Percentiles rank a stretch among this genome's conserved stretches.
These are phyloP conservation scores for Chaetomium olivaceum DNA, from an alignment of 2,329 filamentous ascomycete genomes.

Conservation along the genomic window DNA sequence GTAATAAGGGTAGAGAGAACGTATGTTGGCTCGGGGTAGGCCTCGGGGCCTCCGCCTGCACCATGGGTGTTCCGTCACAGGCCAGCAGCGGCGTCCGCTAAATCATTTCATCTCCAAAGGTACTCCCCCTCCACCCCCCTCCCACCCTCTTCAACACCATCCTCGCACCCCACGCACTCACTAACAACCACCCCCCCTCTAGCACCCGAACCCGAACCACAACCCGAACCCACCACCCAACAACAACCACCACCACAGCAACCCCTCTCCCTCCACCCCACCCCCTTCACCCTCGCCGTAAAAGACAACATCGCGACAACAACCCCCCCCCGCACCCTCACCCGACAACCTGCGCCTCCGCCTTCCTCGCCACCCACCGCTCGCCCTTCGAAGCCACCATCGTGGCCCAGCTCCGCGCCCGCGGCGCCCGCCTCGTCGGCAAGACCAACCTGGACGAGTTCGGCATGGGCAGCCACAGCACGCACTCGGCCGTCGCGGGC, in stretches of 20 bases:
- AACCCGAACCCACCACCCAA: slow-evolving; percentile 7
- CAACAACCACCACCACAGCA: too few species aligned
- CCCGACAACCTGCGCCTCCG: slow-evolving; percentile 83
- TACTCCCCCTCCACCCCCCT: neutral
- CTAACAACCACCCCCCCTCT: neutral
- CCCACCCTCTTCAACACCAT: neutral
- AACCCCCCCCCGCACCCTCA: slow-evolving; percentile 39
- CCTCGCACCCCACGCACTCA: neutral
- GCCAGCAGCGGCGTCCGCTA: slow-evolving; percentile 29
- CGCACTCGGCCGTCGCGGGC: slow-evolving; percentile 36
- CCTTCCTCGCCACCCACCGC: slow-evolving; percentile 66
- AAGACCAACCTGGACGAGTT: slow-evolving; percentile 88
- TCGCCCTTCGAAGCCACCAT: slow-evolving; percentile 85
- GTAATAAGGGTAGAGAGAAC: neutral
- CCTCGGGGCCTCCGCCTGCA: slow-evolving; percentile 28
- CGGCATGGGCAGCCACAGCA: slow-evolving; percentile 43
- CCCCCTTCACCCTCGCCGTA: slow-evolving; percentile 55
- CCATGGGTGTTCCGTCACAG: slow-evolving; percentile 19
- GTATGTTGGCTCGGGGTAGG: slow-evolving; percentile 28
- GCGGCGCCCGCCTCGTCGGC: slow-evolving; percentile 65
- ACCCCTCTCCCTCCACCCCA: neutral
- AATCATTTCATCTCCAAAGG: slow-evolving; percentile 35
- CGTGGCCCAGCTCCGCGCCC: slow-evolving; percentile 63
- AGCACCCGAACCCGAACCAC: slow-evolving; percentile 14
- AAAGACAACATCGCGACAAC: slow-evolving; percentile 77